These are phyloP conservation scores for Lathyrus tuberosus DNA, from an alignment of 306 rosid genomes.

Conservation along the genomic window DNA sequence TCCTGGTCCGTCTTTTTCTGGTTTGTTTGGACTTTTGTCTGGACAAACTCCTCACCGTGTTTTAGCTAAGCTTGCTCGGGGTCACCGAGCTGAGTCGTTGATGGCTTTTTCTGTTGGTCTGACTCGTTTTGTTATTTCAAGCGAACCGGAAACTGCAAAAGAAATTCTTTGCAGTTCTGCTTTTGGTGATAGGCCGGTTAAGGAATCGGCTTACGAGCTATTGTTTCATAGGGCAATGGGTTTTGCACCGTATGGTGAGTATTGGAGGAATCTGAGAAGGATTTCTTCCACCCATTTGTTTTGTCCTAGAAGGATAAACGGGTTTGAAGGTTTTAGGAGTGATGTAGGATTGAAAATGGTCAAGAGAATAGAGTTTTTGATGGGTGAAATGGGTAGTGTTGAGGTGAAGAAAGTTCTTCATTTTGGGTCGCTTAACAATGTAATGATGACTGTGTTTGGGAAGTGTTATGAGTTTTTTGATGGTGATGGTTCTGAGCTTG, in stretches of 20 bases:
- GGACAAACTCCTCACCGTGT: slow-evolving; percentile 49
- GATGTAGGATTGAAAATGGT: slow-evolving; percentile 51
- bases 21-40: slow-evolving; percentile 39
- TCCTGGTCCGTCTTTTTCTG: slow-evolving; percentile 59
- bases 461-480: slow-evolving; percentile 54
- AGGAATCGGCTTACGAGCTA: slow-evolving; percentile 78
- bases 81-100: slow-evolving; percentile 43
- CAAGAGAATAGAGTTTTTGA: slow-evolving; percentile 31
- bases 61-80: slow-evolving; percentile 46
- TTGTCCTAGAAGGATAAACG: slow-evolving; percentile 49
- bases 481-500: slow-evolving; percentile 50
- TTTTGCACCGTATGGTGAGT: slow-evolving; percentile 76
- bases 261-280: slow-evolving; percentile 80
- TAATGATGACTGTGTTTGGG: slow-evolving; percentile 79
- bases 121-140: slow-evolving; percentile 64
- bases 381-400: slow-evolving; percentile 45
- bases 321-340: slow-evolving; percentile 44
- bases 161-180: slow-evolving; percentile 63
- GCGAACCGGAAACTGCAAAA: slow-evolving; percentile 66
- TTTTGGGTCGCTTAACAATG: slow-evolving; percentile 65
- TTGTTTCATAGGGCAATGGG: slow-evolving; percentile 81
- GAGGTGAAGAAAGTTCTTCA: slow-evolving; percentile 61
- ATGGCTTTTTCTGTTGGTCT: slow-evolving; percentile 75
- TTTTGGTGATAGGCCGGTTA: slow-evolving; percentile 75
- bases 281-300: slow-evolving; percentile 65